These are phyloP conservation scores for Solanum etuberosum DNA, from an alignment of 257 asterid genomes.

Conservation along the genomic window DNA sequence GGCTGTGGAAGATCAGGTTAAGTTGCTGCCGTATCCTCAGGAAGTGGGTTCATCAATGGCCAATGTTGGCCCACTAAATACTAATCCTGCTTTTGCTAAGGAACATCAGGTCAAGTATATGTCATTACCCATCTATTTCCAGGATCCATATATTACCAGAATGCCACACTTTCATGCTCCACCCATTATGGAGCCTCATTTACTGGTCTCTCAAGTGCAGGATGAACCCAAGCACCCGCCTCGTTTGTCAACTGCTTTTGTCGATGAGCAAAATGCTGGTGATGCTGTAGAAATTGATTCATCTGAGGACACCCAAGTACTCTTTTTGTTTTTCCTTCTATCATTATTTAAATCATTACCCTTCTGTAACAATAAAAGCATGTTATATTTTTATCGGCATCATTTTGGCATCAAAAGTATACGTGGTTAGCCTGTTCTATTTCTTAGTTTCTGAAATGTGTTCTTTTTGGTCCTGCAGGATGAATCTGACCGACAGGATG, in stretches of 20 bases:
- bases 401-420: neutral
- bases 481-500: neutral
- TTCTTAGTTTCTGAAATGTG: neutral
- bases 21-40: neutral
- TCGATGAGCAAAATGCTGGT: neutral
- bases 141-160: conserved; percentile 15
- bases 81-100: conserved; percentile 14
- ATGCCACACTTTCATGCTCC: conserved; percentile 14
- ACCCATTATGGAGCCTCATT: conserved; percentile 2
- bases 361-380: neutral
- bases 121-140: conserved; percentile 3
- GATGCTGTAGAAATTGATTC: neutral
- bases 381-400: neutral
- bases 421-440: neutral
- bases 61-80: neutral
- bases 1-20: conserved; percentile 14
- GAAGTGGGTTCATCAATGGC: conserved; percentile 7
- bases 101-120: conserved; percentile 13
- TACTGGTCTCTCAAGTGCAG: conserved; percentile 6
- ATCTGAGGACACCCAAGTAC: neutral
- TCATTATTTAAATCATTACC: neutral
- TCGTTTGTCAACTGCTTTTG: neutral
- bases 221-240: conserved; percentile 19
- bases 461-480: neutral
- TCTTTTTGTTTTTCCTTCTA: neutral